phyloP scores from a whole-genome alignment of 129 eudicot genomes.

The Erigeron canadensis region DNA sequence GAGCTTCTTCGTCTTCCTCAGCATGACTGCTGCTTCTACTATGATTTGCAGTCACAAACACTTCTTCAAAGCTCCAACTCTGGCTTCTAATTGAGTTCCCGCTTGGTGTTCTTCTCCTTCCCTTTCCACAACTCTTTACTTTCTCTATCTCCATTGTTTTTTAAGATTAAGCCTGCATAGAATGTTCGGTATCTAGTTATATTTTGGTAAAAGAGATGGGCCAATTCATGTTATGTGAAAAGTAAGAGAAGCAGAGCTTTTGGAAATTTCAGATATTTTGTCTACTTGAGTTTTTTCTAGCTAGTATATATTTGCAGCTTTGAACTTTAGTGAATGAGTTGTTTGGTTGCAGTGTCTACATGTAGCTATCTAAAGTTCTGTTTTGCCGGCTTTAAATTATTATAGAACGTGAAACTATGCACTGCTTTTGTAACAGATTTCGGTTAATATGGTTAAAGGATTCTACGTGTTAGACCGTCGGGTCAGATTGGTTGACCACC shows the following conservation, averaged over 20 bases:
- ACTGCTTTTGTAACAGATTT: not conserved
- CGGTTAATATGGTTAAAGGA: not conserved
- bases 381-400: constrained; percentile 20
- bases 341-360: not conserved
- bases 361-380: not conserved
- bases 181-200: not conserved
- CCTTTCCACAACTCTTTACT: not conserved
- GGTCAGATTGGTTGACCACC: too few relatives aligned
- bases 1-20: constrained; percentile 27
- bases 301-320: not conserved
- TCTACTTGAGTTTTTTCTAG: not conserved
- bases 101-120: constrained; percentile 19
- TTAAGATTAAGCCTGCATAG: not conserved
- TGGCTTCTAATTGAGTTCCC: constrained; percentile 24
- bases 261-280: not conserved
- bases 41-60: constrained; percentile 21
- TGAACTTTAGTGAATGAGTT: not conserved
- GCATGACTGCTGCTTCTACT: constrained; percentile 18
- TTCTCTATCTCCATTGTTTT: constrained; percentile 20
- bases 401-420: not conserved
- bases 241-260: not conserved
- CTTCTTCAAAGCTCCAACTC: constrained; percentile 29
- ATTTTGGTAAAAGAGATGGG: not conserved
- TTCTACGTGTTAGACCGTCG: too few relatives aligned
- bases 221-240: not conserved